Percentiles rank a stretch among this genome's conserved stretches.
These are phyloP conservation scores for Cryptosporidium tyzzeri DNA, from an alignment of 169 alveolate genomes.

Conservation along the genomic window DNA sequence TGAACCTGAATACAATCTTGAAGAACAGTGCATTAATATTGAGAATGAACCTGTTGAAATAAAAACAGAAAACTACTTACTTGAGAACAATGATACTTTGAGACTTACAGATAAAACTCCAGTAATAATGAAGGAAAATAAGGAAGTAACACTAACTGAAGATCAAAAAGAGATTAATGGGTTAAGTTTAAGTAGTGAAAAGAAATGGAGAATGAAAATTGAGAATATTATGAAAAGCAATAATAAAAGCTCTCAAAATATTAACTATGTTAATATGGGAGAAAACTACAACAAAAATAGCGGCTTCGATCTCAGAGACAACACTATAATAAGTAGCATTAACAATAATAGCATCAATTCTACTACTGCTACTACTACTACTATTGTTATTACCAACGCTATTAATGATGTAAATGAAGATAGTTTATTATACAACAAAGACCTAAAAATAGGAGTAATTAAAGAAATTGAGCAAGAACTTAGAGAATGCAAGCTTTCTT, in stretches of 20 bases:
- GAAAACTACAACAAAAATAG: neutral
- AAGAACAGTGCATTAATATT: neutral
- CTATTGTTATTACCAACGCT: neutral
- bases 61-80: neutral
- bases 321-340: neutral
- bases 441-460: slow-evolving; percentile 35
- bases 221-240: slow-evolving; percentile 18
- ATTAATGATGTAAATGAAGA: neutral
- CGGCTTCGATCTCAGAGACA: neutral
- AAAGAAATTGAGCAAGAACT: slow-evolving; percentile 44
- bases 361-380: neutral
- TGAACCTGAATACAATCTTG: neutral
- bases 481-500: slow-evolving; percentile 33
- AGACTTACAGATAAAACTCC: neutral
- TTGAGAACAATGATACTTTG: neutral
- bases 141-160: neutral
- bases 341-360: too few species aligned
- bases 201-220: slow-evolving; percentile 42
- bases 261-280: neutral
- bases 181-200: neutral
- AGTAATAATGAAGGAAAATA: too few species aligned
- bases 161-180: neutral
- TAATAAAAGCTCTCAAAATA: neutral
- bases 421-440: neutral
- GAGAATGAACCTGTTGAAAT: neutral